Conservation (phyloP, 495 filamentous ascomycete species). For the Aspergillus conjunctus region DNA sequence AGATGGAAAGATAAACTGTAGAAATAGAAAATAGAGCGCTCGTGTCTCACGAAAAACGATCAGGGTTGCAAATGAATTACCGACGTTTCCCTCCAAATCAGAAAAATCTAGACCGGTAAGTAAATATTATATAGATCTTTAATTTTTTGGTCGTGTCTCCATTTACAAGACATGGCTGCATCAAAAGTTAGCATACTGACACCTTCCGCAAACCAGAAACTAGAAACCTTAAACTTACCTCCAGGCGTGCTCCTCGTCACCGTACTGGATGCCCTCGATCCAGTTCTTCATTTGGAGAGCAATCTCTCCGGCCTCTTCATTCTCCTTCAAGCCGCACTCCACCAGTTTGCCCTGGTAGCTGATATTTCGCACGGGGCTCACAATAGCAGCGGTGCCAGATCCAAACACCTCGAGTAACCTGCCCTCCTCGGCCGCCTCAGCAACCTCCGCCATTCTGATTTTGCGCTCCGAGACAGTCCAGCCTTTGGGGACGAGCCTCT, state of each 20-base stretch:
- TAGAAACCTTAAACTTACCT: conserved; percentile 47
- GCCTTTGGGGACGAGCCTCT: conserved; percentile 79
- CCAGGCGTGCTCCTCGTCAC: conserved; percentile 87
- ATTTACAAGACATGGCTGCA: conserved; percentile 36
- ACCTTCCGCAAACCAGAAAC: no score
- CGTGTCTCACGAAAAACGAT: no score
- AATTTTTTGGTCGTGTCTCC: no score
- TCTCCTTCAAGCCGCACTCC: conserved; percentile 72
- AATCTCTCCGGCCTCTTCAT: conserved; percentile 84
- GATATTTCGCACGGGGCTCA: conserved; percentile 79
- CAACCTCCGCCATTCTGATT: conserved; percentile 82
- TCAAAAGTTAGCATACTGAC: not conserved
- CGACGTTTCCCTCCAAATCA: no score
- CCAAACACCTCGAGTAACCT: conserved; percentile 91
- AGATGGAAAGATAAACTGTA: no score
- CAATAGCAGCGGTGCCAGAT: conserved; percentile 78
- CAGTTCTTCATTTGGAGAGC: conserved; percentile 86
- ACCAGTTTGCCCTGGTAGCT: conserved; percentile 79
- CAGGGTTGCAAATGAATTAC: no score
- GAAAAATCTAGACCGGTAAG: no score
- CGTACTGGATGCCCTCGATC: conserved; percentile 95
- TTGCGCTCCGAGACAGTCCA: conserved; percentile 88
- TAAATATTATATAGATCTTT: no score
- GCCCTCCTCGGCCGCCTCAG: conserved; percentile 78
- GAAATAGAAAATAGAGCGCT: no score